These are phyloP conservation scores for Cytospora mali DNA, from an alignment of 2,329 filamentous ascomycete genomes.

Conservation along the genomic window DNA sequence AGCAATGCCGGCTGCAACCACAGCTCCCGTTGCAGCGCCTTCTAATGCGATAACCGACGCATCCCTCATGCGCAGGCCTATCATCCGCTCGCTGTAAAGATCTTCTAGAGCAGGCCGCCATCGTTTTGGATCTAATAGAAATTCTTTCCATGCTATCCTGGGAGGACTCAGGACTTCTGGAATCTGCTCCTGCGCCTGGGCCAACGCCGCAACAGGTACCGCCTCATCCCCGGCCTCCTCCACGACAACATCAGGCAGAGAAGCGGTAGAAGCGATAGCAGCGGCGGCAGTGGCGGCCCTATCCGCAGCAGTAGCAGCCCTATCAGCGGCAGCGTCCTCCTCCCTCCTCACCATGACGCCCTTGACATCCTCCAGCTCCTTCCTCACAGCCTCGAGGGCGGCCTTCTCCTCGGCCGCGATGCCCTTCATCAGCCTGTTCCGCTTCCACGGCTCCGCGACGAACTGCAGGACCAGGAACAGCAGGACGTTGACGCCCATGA, in stretches of 20 bases:
- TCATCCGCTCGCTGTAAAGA: slow-evolving; percentile 65
- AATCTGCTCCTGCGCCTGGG: slow-evolving; percentile 26
- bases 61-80: slow-evolving; percentile 69
- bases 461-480: slow-evolving; percentile 85
- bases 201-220: slow-evolving; percentile 14
- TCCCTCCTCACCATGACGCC: slow-evolving; percentile 33
- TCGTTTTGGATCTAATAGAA: slow-evolving; percentile 43
- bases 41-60: slow-evolving; percentile 70
- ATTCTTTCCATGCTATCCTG: slow-evolving; percentile 46
- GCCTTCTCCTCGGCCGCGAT: slow-evolving; percentile 78
- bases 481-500: slow-evolving; percentile 96
- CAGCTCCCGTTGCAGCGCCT: slow-evolving; percentile 67
- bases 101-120: slow-evolving; percentile 58
- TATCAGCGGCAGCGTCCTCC: slow-evolving; percentile 24
- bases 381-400: slow-evolving; percentile 51
- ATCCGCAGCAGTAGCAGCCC: slow-evolving; percentile 15
- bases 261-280: neutral
- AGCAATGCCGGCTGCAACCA: slow-evolving; percentile 57
- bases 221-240: slow-evolving; percentile 35
- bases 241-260: slow-evolving; percentile 32
- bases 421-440: slow-evolving; percentile 76
- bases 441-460: slow-evolving; percentile 89
- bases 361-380: slow-evolving; percentile 44
- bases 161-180: slow-evolving; percentile 9
- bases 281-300: neutral